phyloP scores from a whole-genome alignment of 2,329 filamentous ascomycete species.

The Laburnicola sp. region DNA sequence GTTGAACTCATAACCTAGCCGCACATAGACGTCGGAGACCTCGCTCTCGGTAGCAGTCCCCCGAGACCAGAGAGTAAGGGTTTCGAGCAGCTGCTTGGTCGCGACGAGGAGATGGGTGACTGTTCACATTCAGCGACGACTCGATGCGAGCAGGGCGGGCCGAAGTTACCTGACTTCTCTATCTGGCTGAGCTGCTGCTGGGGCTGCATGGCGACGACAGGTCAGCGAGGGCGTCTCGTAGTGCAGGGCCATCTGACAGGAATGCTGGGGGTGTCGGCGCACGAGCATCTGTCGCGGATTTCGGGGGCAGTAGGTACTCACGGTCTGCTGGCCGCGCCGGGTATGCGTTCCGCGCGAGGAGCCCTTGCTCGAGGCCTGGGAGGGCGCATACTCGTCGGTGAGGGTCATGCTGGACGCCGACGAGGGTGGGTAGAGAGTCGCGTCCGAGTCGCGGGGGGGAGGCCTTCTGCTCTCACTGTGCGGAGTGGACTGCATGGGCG shows the following conservation, averaged over 20 bases:
- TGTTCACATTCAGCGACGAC: conserved; percentile 1
- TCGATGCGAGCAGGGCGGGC: not conserved
- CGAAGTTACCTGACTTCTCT: conserved; percentile 71
- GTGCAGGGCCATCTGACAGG: not conserved
- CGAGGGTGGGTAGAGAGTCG: conserved; percentile 20
- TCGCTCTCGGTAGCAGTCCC: conserved; percentile 88
- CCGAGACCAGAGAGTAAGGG: conserved; percentile 95
- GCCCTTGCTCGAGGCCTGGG: conserved; percentile 52
- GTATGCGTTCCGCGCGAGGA: conserved; percentile 64
- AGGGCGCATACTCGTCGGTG: conserved; percentile 36
- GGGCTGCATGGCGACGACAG: conserved; percentile 53
- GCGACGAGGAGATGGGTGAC: conserved; percentile 89
- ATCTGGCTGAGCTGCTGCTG: conserved; percentile 87
- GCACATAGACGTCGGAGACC: conserved; percentile 97
- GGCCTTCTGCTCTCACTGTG: conserved; percentile 14
- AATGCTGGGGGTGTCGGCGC: not conserved
- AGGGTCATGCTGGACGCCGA: conserved; percentile 22
- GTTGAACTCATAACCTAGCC: conserved; percentile 98
- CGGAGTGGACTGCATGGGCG: conserved; percentile 18
- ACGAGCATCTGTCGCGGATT: conserved; percentile 2
- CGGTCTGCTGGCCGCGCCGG: conserved; percentile 40
- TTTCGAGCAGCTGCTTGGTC: conserved; percentile 96
- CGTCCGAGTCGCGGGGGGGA: conserved; percentile 23
- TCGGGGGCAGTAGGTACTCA: too few relatives aligned
- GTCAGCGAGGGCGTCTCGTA: not conserved